A percentile compares a stretch with the other conserved stretches of the same genome.
These are phyloP conservation scores for Phytophthora pseudosyringae DNA, from an alignment of 352 stramenopile genomes.

Conservation along the genomic window DNA sequence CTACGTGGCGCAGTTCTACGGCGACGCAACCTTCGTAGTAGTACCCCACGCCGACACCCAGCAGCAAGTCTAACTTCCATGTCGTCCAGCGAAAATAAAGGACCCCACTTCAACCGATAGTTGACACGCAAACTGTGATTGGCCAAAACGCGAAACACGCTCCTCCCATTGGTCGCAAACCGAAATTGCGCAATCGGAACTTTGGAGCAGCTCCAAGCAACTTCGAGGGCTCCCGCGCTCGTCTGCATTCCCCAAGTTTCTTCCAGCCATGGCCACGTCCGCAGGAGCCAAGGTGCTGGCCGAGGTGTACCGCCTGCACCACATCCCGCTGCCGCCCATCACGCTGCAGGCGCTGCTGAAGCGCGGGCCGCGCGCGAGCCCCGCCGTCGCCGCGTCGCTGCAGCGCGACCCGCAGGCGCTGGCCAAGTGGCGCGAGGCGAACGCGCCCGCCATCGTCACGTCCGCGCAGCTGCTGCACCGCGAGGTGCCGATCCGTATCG, in stretches of 20 bases:
- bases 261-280: conserved; percentile 39
- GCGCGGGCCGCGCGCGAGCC: conserved; percentile 58
- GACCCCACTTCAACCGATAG: conserved; percentile 6
- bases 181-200: too few species aligned
- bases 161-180: conserved; percentile 1
- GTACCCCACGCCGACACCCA: background rate
- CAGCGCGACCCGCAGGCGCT: conserved; percentile 57
- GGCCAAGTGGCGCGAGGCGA: conserved; percentile 66
- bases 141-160: background rate
- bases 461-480: conserved; percentile 80
- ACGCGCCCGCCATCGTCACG: conserved; percentile 76
- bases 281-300: conserved; percentile 69
- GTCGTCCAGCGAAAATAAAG: too few species aligned
- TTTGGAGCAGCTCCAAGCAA: background rate
- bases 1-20: conserved; percentile 38
- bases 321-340: conserved; percentile 82
- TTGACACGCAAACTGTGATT: background rate
- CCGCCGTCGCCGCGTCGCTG: conserved; percentile 56
- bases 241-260: conserved; percentile 20
- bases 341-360: conserved; percentile 81
- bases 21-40: conserved; percentile 1
- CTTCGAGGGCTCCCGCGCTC: background rate
- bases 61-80: background rate
- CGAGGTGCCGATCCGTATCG: conserved; percentile 82
- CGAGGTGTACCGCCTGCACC: conserved; percentile 85